Evolutionary conservation across 2,329 filamentous ascomycete species (phyloP), one percentile per base, ranked within the genome.

Genomic region (Colletotrichum navitas): DNA sequence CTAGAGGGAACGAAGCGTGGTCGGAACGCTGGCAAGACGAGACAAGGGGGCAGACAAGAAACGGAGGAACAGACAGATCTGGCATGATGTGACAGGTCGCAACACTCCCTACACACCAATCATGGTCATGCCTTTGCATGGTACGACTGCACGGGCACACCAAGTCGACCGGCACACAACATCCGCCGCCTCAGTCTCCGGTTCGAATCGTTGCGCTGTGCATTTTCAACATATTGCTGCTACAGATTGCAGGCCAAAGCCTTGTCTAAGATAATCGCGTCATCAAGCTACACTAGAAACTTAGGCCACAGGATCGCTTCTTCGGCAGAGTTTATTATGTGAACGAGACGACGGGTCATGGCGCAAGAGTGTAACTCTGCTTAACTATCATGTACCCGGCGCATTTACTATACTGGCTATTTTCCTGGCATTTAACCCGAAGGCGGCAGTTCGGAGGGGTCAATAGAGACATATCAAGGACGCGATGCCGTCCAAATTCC

Each of bases 291-390:
- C 24, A 32, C 45, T n/a, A 10, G n/a, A 10, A 32, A 45, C 24
- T 60, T 29, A 36, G 55, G 24, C 39, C 47, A 47, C n/a, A 26
- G 49, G 52, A 29, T 45, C 32, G 47, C 12, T 60, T 58, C 26
- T 60, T 72, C 54, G 51, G 65, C 69, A 72, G 39, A 72, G 59
- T 72, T 71, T 47, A 26, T 16, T 32, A 10, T 29, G 18, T 32
- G 54, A 47, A 60, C 59, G 60, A 69, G 69, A 69, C 69, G 69
- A 72, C 52, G 59, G 65, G 49, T 61, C 55, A 72, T 47, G 47
- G 59, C 68, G 58, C 60, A 49, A 47, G 29, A 60, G 54, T 18
- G 32, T 18, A 71, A 71, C 68, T 72, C 54, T 72, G 69, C 66
- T 34, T 29, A 69, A 68, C 59, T 54, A 26, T 34, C 36, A 34